These are phyloP conservation scores for Globisporangium iwayamae DNA, from an alignment of 352 stramenopile genomes.

Conservation along the genomic window DNA sequence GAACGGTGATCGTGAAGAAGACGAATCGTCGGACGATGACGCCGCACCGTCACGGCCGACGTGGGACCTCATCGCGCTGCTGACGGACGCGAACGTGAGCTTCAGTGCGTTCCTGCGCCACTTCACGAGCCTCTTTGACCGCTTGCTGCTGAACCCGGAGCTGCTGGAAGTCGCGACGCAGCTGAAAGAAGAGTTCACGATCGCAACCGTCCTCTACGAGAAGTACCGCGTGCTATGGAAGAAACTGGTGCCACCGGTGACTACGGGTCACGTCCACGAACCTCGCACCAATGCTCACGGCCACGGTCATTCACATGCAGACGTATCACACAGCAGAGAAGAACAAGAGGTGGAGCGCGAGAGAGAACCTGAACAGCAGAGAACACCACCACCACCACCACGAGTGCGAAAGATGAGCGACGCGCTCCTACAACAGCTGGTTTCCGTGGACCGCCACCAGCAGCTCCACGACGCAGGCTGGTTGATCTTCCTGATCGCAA, in stretches of 20 bases:
- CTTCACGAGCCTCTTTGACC: constrained; percentile 79
- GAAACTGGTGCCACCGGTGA: constrained; percentile 20
- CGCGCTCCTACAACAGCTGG: constrained; percentile 10
- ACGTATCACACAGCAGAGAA: constrained; percentile 11
- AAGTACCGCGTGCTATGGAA: constrained; percentile 74
- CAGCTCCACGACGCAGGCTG: constrained; percentile 66
- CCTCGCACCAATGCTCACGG: not conserved
- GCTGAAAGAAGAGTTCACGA: constrained; percentile 79
- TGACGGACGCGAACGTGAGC: constrained; percentile 50
- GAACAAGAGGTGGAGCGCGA: constrained; percentile 7
- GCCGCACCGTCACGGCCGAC: not conserved
- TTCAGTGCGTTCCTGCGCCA: constrained; percentile 64
- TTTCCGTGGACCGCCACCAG: constrained; percentile 18
- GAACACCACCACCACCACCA: not conserved
- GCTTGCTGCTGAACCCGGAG: constrained; percentile 66
- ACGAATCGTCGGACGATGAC: not conserved
- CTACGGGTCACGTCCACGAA: constrained; percentile 12
- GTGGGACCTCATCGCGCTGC: constrained; percentile 34
- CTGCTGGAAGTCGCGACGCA: constrained; percentile 64
- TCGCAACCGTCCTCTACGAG: constrained; percentile 68
- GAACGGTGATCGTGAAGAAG: not conserved
- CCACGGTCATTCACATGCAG: constrained; percentile 20
- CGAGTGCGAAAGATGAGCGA: constrained; percentile 16
- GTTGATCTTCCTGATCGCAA: constrained; percentile 70
- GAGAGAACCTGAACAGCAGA: constrained; percentile 14